A percentile compares a stretch with the other conserved stretches of the same genome.
Evolutionary conservation across 192 early-diverging fungal genomes (phyloP).

Genomic region (Haplosporangium gracile): DNA sequence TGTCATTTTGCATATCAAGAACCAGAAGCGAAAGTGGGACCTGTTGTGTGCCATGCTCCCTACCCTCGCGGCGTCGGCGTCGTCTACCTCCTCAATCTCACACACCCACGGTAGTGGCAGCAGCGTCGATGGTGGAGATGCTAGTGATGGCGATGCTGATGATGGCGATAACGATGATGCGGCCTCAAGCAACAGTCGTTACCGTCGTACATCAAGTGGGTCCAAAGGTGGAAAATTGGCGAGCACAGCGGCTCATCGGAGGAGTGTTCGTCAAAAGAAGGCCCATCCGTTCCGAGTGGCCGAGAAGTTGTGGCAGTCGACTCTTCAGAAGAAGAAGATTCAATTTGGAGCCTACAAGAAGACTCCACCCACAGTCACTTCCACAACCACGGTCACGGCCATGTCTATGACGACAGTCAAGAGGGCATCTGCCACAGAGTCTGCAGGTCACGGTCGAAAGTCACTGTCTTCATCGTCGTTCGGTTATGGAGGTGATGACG

Average conservation of each 20-base stretch:
- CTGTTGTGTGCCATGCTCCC: conserved; percentile 22
- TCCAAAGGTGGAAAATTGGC: neutral
- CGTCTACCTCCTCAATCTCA: neutral
- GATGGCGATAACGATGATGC: neutral
- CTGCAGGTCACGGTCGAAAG: neutral
- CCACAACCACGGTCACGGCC: neutral
- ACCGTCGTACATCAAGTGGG: neutral
- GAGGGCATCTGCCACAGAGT: neutral
- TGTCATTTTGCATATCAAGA: conserved; percentile 51
- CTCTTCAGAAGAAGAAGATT: conserved; percentile 19
- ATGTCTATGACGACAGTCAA: neutral
- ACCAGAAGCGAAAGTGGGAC: conserved; percentile 48
- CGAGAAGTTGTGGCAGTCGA: conserved; percentile 51
- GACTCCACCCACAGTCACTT: neutral
- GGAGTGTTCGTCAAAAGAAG: neutral
- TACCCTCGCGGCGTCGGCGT: neutral
- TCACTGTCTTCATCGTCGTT: neutral
- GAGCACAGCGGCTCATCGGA: neutral
- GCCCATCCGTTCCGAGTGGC: conserved; percentile 21
- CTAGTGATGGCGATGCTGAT: neutral
- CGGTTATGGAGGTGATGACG: neutral
- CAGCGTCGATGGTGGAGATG: neutral
- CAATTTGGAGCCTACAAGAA: neutral
- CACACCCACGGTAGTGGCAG: neutral
- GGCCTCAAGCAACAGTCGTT: neutral